A percentile compares a stretch with the other conserved stretches of the same genome.
phyloP scores from a whole-genome alignment of 768 basidiomycete species.

The Serendipita vermifera region DNA sequence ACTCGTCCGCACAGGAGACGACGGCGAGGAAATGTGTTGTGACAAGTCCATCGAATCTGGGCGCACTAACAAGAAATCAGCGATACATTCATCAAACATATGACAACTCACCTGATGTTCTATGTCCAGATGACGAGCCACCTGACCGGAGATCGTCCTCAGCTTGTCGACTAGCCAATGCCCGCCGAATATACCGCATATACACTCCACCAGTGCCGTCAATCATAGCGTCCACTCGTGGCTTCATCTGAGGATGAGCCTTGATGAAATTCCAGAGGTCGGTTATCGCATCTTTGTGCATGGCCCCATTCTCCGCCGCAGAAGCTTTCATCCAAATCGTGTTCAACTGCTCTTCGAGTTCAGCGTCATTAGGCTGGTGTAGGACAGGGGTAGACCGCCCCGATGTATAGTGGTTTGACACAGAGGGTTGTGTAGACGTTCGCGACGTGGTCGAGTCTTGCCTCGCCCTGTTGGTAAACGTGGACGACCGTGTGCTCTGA shows the following conservation, averaged over 20 bases:
- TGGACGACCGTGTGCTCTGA: slow-evolving; percentile 20
- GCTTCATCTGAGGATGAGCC: slow-evolving; percentile 71
- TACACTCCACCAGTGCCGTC: slow-evolving; percentile 83
- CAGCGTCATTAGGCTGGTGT: slow-evolving; percentile 45
- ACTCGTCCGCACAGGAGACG: background rate
- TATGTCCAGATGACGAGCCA: too few relatives aligned
- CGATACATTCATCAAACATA: background rate
- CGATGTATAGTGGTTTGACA: slow-evolving; percentile 11
- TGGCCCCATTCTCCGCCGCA: slow-evolving; percentile 73
- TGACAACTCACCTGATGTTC: slow-evolving; percentile 12
- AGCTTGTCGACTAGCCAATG: slow-evolving; percentile 73
- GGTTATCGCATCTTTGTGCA: slow-evolving; percentile 90
- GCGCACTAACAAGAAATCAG: background rate
- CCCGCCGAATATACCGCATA: slow-evolving; percentile 81
- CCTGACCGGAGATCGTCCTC: slow-evolving; percentile 42
- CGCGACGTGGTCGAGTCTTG: background rate
- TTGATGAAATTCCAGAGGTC: slow-evolving; percentile 90
- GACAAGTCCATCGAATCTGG: background rate
- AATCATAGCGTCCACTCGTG: slow-evolving; percentile 74
- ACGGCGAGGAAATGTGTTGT: background rate
- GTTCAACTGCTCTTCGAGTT: slow-evolving; percentile 72
- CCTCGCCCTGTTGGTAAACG: background rate
- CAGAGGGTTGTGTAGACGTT: background rate
- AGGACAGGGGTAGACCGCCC: slow-evolving; percentile 4
- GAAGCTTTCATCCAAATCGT: slow-evolving; percentile 78